phyloP scores from a whole-genome alignment of 345 rosid genomes.

The Clarkia xantiana region DNA sequence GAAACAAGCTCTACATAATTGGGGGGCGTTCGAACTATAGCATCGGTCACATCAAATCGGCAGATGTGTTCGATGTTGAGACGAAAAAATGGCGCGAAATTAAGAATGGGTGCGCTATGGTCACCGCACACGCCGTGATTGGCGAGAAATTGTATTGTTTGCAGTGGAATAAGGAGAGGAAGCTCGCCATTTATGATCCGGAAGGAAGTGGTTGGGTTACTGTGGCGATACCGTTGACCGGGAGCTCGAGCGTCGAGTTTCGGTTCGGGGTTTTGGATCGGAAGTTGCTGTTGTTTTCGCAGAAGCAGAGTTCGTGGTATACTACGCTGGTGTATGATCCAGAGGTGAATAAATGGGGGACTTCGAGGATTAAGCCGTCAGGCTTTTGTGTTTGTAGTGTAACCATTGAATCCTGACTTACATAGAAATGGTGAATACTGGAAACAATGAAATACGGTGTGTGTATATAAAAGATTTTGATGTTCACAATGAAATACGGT shows the following conservation, averaged over 20 bases:
- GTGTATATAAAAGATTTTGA: too few species aligned
- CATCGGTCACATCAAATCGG: slow-evolving; percentile 66
- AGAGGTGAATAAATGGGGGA: slow-evolving; percentile 56
- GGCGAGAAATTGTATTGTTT: slow-evolving; percentile 68
- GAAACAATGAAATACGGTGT: too few species aligned
- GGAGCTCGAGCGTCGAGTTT: slow-evolving; percentile 51
- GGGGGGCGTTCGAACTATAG: slow-evolving; percentile 96
- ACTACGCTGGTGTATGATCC: slow-evolving; percentile 63
- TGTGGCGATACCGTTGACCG: slow-evolving; percentile 64
- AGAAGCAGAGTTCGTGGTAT: slow-evolving; percentile 34
- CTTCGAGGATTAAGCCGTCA: slow-evolving; percentile 50
- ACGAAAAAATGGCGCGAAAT: slow-evolving; percentile 52
- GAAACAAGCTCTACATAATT: slow-evolving; percentile 74
- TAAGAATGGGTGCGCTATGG: slow-evolving; percentile 90
- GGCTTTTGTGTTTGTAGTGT: slow-evolving; percentile 62
- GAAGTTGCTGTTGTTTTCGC: slow-evolving; percentile 60
- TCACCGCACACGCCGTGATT: slow-evolving; percentile 77
- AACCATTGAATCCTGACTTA: slow-evolving; percentile 49
- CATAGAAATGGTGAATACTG: too few species aligned
- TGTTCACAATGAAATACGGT: too few species aligned
- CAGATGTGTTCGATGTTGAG: slow-evolving; percentile 63
- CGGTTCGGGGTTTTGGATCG: slow-evolving; percentile 63
- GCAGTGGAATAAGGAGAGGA: slow-evolving; percentile 87
- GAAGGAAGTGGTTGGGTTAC: slow-evolving; percentile 58
- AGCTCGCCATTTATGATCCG: slow-evolving; percentile 48